Percentiles rank a stretch among this genome's conserved stretches.
Conservation (phyloP, 169 alveolate genomes). For the Amoebophrya sp. region DNA sequence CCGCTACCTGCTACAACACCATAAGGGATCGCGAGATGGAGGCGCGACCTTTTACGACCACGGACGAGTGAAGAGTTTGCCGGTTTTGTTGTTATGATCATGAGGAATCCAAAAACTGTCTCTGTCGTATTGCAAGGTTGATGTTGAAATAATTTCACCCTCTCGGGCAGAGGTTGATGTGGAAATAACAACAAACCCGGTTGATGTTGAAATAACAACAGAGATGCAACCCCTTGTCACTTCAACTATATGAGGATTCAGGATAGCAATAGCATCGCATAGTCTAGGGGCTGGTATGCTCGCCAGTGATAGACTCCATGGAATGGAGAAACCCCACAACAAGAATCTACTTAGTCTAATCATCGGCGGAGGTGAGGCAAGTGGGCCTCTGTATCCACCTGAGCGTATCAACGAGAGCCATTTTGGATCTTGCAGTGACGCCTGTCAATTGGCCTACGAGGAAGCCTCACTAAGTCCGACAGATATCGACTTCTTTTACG, state of each 20-base stretch:
- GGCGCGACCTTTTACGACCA: too few species aligned
- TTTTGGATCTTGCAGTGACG: conserved; percentile 31
- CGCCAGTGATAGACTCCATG: too few species aligned
- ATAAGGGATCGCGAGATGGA: too few species aligned
- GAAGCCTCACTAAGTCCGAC: not conserved
- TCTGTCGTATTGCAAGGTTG: too few species aligned
- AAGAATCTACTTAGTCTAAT: not conserved
- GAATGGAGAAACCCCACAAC: not conserved
- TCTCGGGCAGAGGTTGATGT: too few species aligned
- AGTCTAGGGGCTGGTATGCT: too few species aligned
- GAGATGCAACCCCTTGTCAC: not conserved
- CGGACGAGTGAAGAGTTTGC: too few species aligned
- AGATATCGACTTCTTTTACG: not conserved
- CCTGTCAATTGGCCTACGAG: not conserved
- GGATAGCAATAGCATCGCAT: not conserved
- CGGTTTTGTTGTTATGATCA: too few species aligned
- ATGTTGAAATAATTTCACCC: too few species aligned
- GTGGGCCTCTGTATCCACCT: conserved; percentile 42
- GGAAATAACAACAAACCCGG: too few species aligned
- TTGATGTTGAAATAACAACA: not conserved
- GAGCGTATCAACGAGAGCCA: conserved; percentile 2
- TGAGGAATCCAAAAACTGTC: too few species aligned
- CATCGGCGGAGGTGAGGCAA: conserved; percentile 41
- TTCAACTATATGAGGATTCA: not conserved
- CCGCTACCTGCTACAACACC: conserved; percentile 22